Base-by-base conservation (phyloP, 257 asterid genomes). In the Jacaranda mimosifolia region DNA sequence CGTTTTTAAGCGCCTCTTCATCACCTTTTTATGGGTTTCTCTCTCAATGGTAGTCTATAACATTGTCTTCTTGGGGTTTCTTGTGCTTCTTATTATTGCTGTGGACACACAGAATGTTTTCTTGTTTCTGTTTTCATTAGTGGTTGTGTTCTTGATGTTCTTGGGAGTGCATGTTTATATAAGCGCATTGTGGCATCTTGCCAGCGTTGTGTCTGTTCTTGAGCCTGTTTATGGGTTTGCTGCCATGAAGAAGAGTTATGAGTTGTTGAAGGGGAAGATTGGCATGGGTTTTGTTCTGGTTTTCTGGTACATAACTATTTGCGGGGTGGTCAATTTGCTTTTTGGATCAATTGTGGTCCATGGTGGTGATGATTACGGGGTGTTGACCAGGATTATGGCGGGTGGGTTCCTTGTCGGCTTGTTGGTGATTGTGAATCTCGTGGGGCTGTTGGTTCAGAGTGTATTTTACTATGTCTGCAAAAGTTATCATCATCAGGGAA, bases 381-480 rank as follows among this genome's bases (percentile, higher is more conserved):
- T 93, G 43, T n/a, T 87, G 35, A 52, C 87, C 3, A 89, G 98
- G 84, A 91, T 95, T 75, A 36, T 90, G 68, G 90, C 89, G 3
- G 99, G 98, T 15, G 99, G 98, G 8, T 89, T 95, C 76, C 89
- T 95, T 77, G 99, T 95, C 51, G 99, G 97, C 3, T 83, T 91
- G 40, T 78, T 92, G 81, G 99, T 93, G 86, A 87, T 95, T 65
- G 97, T 92, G 68, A 95, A 93, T 85, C 85, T 95, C 46, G 82
- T 90, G 38, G 99, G 99, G 74, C 81, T 95, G 51, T 77, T 91
- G 88, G 96, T 90, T 81, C 99, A 95, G 88, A 92, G 98, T 77
- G 97, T 95, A 86, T 92, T 93, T 84, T 95, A 95, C 85, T 95
- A 92, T 58, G 96, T 95, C 0, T 95, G 99, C 82, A 95, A 95